Evolutionary conservation across 179 eudicot species (phyloP).

Genomic region (Spinacia oleracea): DNA sequence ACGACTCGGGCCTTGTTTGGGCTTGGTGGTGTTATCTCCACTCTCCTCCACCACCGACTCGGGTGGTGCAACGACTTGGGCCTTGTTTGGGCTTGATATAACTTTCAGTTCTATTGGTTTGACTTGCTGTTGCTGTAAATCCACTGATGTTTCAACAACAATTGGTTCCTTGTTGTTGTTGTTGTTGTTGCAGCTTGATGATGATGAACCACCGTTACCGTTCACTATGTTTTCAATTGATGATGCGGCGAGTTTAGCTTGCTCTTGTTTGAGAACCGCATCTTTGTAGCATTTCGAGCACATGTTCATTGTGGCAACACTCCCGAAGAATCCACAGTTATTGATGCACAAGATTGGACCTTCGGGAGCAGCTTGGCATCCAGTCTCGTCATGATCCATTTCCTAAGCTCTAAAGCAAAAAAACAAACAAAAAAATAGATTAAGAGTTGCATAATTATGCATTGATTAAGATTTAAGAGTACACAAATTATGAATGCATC

Average conservation of each 20-base stretch:
- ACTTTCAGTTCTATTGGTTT: conserved; percentile 36
- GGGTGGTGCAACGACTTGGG: conserved; percentile 32
- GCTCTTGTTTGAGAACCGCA: conserved; percentile 50
- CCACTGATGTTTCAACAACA: conserved; percentile 16
- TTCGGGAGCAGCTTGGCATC: conserved; percentile 52
- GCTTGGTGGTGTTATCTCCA: conserved; percentile 37
- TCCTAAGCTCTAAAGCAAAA: conserved; percentile 30
- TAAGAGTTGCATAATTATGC: conserved; percentile 2
- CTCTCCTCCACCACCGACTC: conserved; percentile 31
- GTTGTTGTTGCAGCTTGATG: conserved; percentile 43
- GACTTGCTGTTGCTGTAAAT: conserved; percentile 39
- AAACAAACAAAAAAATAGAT: neutral
- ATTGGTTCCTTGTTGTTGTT: conserved; percentile 42
- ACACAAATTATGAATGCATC: neutral
- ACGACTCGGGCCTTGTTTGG: conserved; percentile 55
- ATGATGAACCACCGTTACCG: too few species aligned
- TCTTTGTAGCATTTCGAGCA: conserved; percentile 62
- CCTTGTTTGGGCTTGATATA: too few species aligned
- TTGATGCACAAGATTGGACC: conserved; percentile 50
- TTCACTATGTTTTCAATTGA: conserved; percentile 71
- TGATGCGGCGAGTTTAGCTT: conserved; percentile 76
- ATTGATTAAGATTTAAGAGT: too few species aligned
- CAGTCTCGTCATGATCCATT: conserved; percentile 54
- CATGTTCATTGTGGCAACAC: conserved; percentile 52
- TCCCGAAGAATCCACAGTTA: conserved; percentile 55